A percentile compares a stretch with the other conserved stretches of the same genome.
Evolutionary conservation across 1,284 basidiomycete genomes (phyloP).

Genomic region (Exsudoporus floridanus): DNA sequence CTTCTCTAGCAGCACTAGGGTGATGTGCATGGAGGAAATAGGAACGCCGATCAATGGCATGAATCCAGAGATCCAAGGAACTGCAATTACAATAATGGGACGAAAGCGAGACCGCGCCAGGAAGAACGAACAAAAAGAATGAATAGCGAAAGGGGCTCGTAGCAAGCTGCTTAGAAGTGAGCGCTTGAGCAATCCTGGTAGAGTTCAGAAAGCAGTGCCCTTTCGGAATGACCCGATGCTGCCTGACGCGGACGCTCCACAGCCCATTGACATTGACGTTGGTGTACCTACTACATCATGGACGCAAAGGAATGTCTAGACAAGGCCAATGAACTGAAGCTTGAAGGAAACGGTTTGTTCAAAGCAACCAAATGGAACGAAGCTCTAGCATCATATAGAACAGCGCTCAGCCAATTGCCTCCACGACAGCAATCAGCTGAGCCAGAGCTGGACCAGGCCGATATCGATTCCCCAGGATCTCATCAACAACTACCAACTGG

Average conservation of each 20-base stretch:
- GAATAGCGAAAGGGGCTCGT: constrained; percentile 1
- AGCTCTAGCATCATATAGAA: constrained; percentile 61
- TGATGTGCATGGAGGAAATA: constrained; percentile 67
- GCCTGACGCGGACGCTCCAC: not conserved
- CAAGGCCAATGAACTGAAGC: constrained; percentile 59
- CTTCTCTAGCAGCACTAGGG: constrained; percentile 57
- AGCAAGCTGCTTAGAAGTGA: no score
- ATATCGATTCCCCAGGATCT: constrained; percentile 9
- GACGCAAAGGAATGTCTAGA: constrained; percentile 43
- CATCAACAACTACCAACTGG: constrained; percentile 21
- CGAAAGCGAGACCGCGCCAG: constrained; percentile 51
- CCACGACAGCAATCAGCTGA: constrained; percentile 33
- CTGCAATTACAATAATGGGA: constrained; percentile 7
- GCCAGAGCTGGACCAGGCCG: constrained; percentile 13
- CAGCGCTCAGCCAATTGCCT: constrained; percentile 60
- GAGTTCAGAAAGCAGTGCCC: not conserved
- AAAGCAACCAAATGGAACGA: constrained; percentile 57
- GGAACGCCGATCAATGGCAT: constrained; percentile 49
- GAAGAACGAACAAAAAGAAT: constrained; percentile 1
- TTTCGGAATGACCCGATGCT: constrained; percentile 5
- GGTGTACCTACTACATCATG: constrained; percentile 4
- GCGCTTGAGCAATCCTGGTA: no score
- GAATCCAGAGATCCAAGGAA: constrained; percentile 3
- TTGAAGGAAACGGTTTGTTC: constrained; percentile 57
- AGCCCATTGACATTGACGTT: not conserved